Evolutionary conservation across 2,329 filamentous ascomycete genomes (phyloP), one percentile per base, ranked within the genome.

Genomic region (Ophiosphaerella korrae): DNA sequence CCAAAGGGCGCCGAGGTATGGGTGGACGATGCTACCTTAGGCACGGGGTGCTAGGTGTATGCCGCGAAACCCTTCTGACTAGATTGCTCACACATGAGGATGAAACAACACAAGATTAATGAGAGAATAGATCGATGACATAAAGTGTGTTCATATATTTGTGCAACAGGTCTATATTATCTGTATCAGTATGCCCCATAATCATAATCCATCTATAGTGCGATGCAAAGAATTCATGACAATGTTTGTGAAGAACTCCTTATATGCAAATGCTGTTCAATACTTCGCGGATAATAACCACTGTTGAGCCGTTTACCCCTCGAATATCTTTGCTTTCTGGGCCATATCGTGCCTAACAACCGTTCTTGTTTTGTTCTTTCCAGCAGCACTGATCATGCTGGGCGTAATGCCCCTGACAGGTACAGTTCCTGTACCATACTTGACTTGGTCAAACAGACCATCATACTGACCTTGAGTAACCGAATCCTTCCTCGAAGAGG

Each of bases 351-450:
- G 70, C 37, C 63, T 74, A 29, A 71, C 64, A 41, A 72, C 62
- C 56, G 67, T 74, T 62, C 67, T 71, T 48, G 64, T 73, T 50
- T 64, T 60, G n/a, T 63, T 67, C 50, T 68, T 65, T 35, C 57
- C 61, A 45, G 62, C 56, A 12, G 69, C 66, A 44, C 66, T 63
- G 39, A 73, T 58, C 69, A 74, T 74, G 48, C 71, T 74, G 40
- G 63, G 67, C 45, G 72, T 75, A 44, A 71, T 74, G 40, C 68
- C 71, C 52, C 66, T 58, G 29, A 74, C 61, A 33, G 63, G 62
- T 41, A 70, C 73, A 48, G 60, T 68, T n/a, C 70, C 67, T 29
- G 54, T 48, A 7, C 68, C 67, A 46, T 67, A 67, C 55, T 60
- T 57, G 45, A 64, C 63, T 37, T 64, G 57, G 44, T 63, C 57